Conservation (phyloP, 1,284 basidiomycete genomes). For the Rhodotorula sp. region DNA sequence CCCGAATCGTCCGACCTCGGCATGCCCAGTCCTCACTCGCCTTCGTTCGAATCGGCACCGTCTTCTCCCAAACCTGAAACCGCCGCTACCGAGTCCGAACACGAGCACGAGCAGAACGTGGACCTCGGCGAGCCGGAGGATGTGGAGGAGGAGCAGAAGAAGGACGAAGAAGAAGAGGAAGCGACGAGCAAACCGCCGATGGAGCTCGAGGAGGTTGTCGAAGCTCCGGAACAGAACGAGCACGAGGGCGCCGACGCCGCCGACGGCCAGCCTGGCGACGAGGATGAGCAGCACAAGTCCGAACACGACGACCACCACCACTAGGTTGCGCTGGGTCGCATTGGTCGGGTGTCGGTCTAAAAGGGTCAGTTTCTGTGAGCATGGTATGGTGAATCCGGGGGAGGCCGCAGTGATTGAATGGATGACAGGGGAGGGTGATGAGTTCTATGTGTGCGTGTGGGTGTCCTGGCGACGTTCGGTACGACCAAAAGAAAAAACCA, state of each 20-base stretch:
- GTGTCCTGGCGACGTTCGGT: no score
- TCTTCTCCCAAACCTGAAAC: not conserved
- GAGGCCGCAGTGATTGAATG: no score
- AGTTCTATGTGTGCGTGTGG: no score
- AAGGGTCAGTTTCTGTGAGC: no score
- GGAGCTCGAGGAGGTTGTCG: conserved; percentile 25
- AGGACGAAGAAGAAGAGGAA: not conserved
- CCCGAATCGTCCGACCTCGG: conserved; percentile 20
- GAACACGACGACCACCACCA: not conserved
- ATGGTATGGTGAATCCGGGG: no score
- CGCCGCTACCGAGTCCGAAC: not conserved
- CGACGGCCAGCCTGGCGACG: no score
- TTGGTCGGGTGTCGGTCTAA: not conserved
- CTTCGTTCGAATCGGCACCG: conserved; percentile 2
- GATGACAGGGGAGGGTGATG: no score
- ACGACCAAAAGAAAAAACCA: no score
- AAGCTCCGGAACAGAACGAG: not conserved
- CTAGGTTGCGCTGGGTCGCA: not conserved
- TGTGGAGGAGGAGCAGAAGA: not conserved
- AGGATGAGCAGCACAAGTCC: not conserved
- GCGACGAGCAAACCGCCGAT: conserved; percentile 22
- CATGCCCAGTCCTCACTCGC: conserved; percentile 8
- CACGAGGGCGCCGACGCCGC: not conserved
- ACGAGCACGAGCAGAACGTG: not conserved
- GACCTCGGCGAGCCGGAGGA: not conserved